Percentiles rank a stretch among this genome's conserved stretches.
phyloP scores from a whole-genome alignment of 345 rosid species.

The Murraya paniculata region DNA sequence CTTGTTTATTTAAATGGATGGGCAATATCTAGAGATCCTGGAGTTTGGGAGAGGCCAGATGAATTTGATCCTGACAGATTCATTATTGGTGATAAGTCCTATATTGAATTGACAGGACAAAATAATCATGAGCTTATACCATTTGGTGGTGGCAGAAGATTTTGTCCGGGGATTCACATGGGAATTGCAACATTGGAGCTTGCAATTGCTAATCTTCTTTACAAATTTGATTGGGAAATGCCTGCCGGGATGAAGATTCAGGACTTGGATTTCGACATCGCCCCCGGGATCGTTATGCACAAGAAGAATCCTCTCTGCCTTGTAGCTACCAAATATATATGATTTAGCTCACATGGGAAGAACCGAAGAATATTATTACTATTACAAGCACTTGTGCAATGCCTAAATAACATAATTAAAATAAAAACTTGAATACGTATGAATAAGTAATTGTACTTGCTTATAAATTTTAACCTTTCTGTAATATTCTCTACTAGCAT shows the following conservation, averaged over 20 bases:
- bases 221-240: conserved; percentile 27
- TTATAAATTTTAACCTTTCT: too few relatives aligned
- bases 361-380: too few relatives aligned
- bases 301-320: conserved; percentile 20
- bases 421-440: too few relatives aligned
- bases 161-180: conserved; percentile 20
- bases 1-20: conserved; percentile 22
- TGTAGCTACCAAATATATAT: background rate
- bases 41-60: background rate
- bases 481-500: too few relatives aligned
- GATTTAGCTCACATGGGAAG: too few relatives aligned
- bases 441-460: too few relatives aligned
- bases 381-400: too few relatives aligned
- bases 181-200: conserved; percentile 14
- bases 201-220: conserved; percentile 17
- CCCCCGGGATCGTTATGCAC: conserved; percentile 18
- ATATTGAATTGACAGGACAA: conserved; percentile 22
- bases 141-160: conserved; percentile 33
- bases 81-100: background rate
- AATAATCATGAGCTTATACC: conserved; percentile 22
- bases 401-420: too few relatives aligned
- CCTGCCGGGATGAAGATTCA: conserved; percentile 9
- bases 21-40: conserved; percentile 27
- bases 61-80: conserved; percentile 3
- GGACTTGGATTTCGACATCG: conserved; percentile 5